These are phyloP conservation scores for Leersia perrieri DNA, from an alignment of 176 grass and related monocot species.

Conservation along the genomic window DNA sequence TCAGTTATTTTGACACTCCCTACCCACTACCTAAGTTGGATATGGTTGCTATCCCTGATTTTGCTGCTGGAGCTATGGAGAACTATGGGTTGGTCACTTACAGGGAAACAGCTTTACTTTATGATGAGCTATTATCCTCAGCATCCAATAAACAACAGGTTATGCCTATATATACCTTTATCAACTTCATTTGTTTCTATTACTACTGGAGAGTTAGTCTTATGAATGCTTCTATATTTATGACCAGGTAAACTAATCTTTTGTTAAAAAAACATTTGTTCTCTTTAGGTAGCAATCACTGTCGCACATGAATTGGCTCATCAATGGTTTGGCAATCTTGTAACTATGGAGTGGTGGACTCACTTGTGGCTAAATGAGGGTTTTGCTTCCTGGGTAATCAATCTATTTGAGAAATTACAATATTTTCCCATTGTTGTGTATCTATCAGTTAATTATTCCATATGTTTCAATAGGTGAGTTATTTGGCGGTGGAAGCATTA, in stretches of 20 bases:
- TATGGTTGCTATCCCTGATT: constrained; percentile 97
- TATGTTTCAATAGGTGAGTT: constrained; percentile 72
- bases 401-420: background rate
- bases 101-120: constrained; percentile 74
- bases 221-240: background rate
- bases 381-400: constrained; percentile 90
- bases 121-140: constrained; percentile 74
- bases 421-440: background rate
- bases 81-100: constrained; percentile 97
- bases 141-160: constrained; percentile 80
- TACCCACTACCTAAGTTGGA: constrained; percentile 96
- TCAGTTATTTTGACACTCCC: constrained; percentile 81
- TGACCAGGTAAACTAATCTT: constrained; percentile 3
- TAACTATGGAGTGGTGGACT: constrained; percentile 99
- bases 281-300: constrained; percentile 74
- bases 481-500: constrained; percentile 74
- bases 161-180: background rate
- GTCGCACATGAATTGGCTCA: constrained; percentile 97
- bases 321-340: constrained; percentile 99
- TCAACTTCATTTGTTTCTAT: constrained; percentile 9
- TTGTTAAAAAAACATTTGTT: background rate
- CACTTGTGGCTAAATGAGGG: constrained; percentile 98
- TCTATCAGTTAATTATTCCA: background rate
- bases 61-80: constrained; percentile 92
- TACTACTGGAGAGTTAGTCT: background rate